Evolutionary conservation across 257 asterid genomes (phyloP), one percentile per base, ranked within the genome.

Genomic region (Ocimum tenuiflorum): DNA sequence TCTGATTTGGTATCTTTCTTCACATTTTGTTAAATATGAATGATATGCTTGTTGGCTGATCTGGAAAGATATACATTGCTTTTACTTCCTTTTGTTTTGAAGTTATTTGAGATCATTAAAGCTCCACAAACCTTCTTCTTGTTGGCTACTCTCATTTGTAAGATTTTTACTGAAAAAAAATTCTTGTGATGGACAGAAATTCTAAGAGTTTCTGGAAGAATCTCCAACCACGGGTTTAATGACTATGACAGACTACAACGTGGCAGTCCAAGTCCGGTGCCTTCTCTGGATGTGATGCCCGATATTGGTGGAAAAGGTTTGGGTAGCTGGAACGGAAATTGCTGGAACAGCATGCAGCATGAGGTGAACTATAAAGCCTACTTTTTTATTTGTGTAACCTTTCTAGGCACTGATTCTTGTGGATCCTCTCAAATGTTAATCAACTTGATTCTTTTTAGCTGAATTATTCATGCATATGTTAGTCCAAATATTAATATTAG

Each of bases 191-290:
- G 65, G 65, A 65, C 94, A 90, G 97, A 90, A 73, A 87, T 90
- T 72, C 20, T 82, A 22, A 80, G 88, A 72, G 71, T 85, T 59
- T 81, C 94, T 17, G 89, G 88, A 73, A 85, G 84, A 84, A 74
- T 85, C 19, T 69, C 89, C 76, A 78, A 79, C 70, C 88, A 79
- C 27, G 85, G 81, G 41, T 68, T 87, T 43, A 72, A 77, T 35
- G 91, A 80, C 57, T 80, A 75, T 48, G 96, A 82, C 65, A 75
- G 83, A 71, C 79, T 87, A 56, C 89, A 74, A 8, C 89, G 84
- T 20, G 85, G 95, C 72, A 79, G 97, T 76, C 95, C 95, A 17
- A 76, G 77, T 73, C 89, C 80, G 13, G 69, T 79, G 73, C 51
- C 83, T 35, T 68, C 95, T 38, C 58, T 72, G 68, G 88, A 89